Conservation (phyloP, 768 basidiomycete genomes). For the Phylloporus sp. region DNA sequence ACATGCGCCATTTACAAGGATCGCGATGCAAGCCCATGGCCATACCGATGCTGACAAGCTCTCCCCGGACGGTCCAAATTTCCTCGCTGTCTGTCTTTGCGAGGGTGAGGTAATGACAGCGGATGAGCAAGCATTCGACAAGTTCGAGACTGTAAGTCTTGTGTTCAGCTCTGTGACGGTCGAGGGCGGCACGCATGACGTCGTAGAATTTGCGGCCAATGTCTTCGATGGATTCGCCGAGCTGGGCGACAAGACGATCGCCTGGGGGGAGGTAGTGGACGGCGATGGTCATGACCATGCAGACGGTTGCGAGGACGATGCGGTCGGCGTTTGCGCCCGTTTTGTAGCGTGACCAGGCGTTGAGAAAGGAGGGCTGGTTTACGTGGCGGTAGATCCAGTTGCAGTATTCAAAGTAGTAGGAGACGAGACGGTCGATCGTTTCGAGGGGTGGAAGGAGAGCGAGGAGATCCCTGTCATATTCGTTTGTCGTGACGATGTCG, state of each 20-base stretch:
- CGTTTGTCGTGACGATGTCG: slow-evolving; percentile 40
- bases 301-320: slow-evolving; percentile 64
- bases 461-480: slow-evolving; percentile 72
- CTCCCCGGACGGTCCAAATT: slow-evolving; percentile 71
- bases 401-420: slow-evolving; percentile 80
- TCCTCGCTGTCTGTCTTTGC: slow-evolving; percentile 75
- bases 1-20: slow-evolving; percentile 74
- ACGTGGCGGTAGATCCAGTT: slow-evolving; percentile 85
- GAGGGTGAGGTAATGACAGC: slow-evolving; percentile 67
- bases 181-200: slow-evolving; percentile 59
- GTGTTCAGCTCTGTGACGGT: slow-evolving; percentile 55
- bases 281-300: slow-evolving; percentile 69
- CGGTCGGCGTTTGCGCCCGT: slow-evolving; percentile 60
- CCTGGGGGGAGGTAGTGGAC: slow-evolving; percentile 65
- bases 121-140: slow-evolving; percentile 66
- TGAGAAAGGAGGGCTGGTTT: slow-evolving; percentile 54
- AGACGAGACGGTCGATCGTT: slow-evolving; percentile 66
- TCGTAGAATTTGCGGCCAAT: slow-evolving; percentile 64
- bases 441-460: slow-evolving; percentile 58
- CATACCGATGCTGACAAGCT: slow-evolving; percentile 67
- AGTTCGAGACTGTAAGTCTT: slow-evolving; percentile 65
- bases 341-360: slow-evolving; percentile 73
- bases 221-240: slow-evolving; percentile 52
- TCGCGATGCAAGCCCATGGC: slow-evolving; percentile 86
- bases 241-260: slow-evolving; percentile 54